Percentiles rank a stretch among this genome's conserved stretches.
phyloP scores from a whole-genome alignment of 768 basidiomycete genomes.

The Mrakia blollopis region DNA sequence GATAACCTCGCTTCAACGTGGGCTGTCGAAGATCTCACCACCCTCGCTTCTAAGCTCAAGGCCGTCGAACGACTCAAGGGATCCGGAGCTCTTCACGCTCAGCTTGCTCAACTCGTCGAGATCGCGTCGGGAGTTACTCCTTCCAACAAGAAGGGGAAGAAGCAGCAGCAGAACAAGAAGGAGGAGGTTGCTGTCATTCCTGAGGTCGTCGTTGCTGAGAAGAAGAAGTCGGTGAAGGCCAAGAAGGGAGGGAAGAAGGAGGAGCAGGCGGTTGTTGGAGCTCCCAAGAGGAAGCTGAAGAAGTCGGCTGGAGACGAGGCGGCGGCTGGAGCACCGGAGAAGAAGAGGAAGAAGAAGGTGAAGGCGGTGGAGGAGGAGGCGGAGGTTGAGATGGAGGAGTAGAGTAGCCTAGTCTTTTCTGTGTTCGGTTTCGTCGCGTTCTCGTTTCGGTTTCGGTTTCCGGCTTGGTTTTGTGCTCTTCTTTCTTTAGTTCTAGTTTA shows the following conservation, averaged over 20 bases:
- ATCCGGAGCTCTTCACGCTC: conserved; percentile 57
- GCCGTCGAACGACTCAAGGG: conserved; percentile 37
- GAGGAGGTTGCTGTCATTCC: not conserved
- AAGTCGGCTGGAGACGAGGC: conserved; percentile 21
- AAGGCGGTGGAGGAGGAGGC: conserved; percentile 29
- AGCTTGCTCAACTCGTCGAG: conserved; percentile 60
- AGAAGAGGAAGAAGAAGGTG: conserved; percentile 41
- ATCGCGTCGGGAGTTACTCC: conserved; percentile 24
- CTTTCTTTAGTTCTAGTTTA: not conserved
- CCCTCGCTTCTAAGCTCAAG: conserved; percentile 56
- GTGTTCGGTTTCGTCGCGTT: too few relatives aligned
- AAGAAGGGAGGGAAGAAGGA: conserved; percentile 25
- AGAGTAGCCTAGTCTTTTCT: not conserved
- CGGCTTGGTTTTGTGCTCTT: too few relatives aligned
- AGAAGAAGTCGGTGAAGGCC: not conserved
- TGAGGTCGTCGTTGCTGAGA: not conserved
- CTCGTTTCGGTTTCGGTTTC: not conserved
- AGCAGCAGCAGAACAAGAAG: conserved; percentile 24
- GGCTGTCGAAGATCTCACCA: conserved; percentile 58
- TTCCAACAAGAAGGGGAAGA: conserved; percentile 28
- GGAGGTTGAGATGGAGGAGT: conserved; percentile 19
- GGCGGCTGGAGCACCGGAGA: conserved; percentile 25
- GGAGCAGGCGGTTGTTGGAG: conserved; percentile 22
- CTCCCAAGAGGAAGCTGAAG: conserved; percentile 19
- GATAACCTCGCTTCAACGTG: conserved; percentile 51